These are phyloP conservation scores for Lactarius hengduanensis DNA, from an alignment of 768 basidiomycete genomes.

Conservation along the genomic window DNA sequence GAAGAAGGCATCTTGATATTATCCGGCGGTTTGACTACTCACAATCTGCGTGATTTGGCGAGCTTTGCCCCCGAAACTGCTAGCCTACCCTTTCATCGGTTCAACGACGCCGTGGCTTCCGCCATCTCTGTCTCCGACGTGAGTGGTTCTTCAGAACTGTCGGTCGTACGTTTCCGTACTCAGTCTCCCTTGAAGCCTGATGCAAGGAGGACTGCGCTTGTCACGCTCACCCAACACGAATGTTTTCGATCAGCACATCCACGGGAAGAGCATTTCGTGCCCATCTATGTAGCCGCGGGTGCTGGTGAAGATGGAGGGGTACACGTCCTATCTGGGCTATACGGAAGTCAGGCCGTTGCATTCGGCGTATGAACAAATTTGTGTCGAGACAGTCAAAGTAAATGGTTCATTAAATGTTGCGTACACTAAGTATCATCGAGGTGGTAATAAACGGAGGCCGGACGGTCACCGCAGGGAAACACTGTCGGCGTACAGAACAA, in stretches of 20 bases:
- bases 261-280: constrained; percentile 78
- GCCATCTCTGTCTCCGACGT: constrained; percentile 54
- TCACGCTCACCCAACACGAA: constrained; percentile 53
- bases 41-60: constrained; percentile 58
- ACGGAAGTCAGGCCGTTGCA: constrained; percentile 62
- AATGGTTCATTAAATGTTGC: constrained; percentile 24
- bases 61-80: constrained; percentile 53
- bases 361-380: constrained; percentile 49
- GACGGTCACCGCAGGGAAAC: constrained; percentile 6
- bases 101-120: constrained; percentile 57
- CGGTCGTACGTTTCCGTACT: constrained; percentile 4
- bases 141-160: constrained; percentile 31
- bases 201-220: constrained; percentile 55
- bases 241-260: constrained; percentile 72
- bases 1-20: constrained; percentile 65
- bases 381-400: constrained; percentile 8
- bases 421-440: constrained; percentile 23
- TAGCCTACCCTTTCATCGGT: constrained; percentile 48
- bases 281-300: constrained; percentile 73
- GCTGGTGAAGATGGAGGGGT: constrained; percentile 59
- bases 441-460: constrained; percentile 13
- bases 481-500: constrained; percentile 2
- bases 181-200: constrained; percentile 38
- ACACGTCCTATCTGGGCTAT: constrained; percentile 49
- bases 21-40: constrained; percentile 67